phyloP scores from a whole-genome alignment of 306 rosid genomes.

The Benincasa hispida region DNA sequence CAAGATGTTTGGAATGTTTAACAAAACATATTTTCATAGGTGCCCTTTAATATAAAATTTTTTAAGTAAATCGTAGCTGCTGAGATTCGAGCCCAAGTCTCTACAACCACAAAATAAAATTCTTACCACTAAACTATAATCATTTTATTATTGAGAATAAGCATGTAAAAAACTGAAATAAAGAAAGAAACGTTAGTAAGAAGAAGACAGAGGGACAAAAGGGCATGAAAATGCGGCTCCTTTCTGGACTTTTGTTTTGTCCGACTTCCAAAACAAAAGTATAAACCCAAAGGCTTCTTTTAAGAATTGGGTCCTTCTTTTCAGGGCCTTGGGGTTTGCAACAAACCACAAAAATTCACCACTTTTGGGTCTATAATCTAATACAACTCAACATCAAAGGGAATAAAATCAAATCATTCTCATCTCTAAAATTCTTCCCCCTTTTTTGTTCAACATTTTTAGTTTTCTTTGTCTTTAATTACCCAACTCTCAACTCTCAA shows the following conservation, averaged over 20 bases:
- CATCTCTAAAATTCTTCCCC: too few relatives aligned
- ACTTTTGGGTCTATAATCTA: not conserved
- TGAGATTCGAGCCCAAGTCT: conserved; percentile 14
- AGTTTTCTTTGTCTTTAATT: too few relatives aligned
- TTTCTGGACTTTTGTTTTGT: not conserved
- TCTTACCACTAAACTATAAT: conserved; percentile 14
- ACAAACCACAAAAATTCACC: not conserved
- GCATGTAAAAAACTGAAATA: rapidly evolving
- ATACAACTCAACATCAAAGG: too few relatives aligned
- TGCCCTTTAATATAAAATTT: too few relatives aligned
- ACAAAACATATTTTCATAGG: too few relatives aligned
- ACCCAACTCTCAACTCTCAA: too few relatives aligned
- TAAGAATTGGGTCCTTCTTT: not conserved
- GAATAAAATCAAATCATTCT: too few relatives aligned
- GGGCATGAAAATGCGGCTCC: conserved; percentile 5
- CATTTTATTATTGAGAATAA: not conserved
- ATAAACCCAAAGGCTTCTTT: not conserved
- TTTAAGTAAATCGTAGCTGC: conserved; percentile 6
- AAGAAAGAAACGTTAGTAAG: not conserved
- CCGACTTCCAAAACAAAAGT: not conserved
- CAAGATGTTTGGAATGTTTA: too few relatives aligned
- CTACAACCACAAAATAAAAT: conserved; percentile 11
- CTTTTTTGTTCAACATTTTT: too few relatives aligned
- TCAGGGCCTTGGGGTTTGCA: not conserved
- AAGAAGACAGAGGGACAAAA: not conserved